A percentile compares a stretch with the other conserved stretches of the same genome.
Conservation (phyloP, 352 stramenopile genomes). For the Phytophthora citrophthora region DNA sequence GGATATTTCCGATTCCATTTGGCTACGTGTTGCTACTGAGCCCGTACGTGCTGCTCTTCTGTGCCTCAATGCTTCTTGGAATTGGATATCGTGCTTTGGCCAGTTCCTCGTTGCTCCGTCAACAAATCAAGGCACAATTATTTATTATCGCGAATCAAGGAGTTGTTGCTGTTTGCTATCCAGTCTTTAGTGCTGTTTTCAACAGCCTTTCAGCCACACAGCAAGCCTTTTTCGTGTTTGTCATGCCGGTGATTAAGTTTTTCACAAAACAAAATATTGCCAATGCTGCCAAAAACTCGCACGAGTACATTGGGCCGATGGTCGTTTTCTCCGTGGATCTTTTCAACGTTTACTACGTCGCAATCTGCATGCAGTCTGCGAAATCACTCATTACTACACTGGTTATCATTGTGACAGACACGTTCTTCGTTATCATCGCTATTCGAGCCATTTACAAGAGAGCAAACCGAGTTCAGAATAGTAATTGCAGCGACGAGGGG, state of each 20-base stretch:
- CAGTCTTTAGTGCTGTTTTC: slow-evolving; percentile 24
- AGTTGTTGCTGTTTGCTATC: slow-evolving; percentile 20
- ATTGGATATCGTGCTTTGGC: slow-evolving; percentile 2
- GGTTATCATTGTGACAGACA: slow-evolving; percentile 4
- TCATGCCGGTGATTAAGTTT: slow-evolving; percentile 29
- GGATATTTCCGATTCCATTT: slow-evolving; percentile 18
- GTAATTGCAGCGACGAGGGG: not conserved
- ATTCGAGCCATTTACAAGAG: slow-evolving; percentile 11
- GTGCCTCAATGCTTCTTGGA: slow-evolving; percentile 3
- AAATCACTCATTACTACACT: slow-evolving; percentile 3
- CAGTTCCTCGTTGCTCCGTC: slow-evolving; percentile 1
- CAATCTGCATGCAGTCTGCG: slow-evolving; percentile 12
- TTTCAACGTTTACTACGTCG: slow-evolving; percentile 16
- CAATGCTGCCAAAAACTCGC: slow-evolving; percentile 6
- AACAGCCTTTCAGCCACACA: slow-evolving; percentile 7
- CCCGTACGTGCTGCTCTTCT: slow-evolving; percentile 11
- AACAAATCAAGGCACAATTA: slow-evolving; percentile 16
- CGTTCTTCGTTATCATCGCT: slow-evolving; percentile 4
- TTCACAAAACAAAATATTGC: slow-evolving; percentile 28
- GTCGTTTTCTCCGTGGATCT: slow-evolving; percentile 17
- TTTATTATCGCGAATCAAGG: slow-evolving; percentile 22
- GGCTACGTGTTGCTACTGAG: slow-evolving; percentile 14
- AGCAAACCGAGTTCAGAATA: not conserved
- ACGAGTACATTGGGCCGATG: slow-evolving; percentile 21
- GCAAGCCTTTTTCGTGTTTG: slow-evolving; percentile 13